Evolutionary conservation across 2,329 filamentous ascomycete species (phyloP).

Genomic region (Bipolaris victoriae): DNA sequence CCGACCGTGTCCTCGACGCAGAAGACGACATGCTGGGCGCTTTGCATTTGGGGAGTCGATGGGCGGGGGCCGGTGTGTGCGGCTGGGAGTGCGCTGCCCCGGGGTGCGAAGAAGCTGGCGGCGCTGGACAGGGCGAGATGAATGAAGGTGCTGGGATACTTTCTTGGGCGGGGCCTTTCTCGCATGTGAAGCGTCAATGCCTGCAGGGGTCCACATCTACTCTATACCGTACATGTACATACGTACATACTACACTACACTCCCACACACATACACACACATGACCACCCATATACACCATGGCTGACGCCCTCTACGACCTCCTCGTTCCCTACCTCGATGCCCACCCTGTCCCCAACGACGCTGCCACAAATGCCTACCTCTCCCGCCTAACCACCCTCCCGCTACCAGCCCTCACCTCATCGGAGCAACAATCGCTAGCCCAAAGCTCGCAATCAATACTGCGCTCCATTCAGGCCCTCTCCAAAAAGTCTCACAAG

Average conservation of each 20-base stretch:
- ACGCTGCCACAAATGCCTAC: slow-evolving; percentile 70
- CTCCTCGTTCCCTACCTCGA: slow-evolving; percentile 69
- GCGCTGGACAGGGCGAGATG: slow-evolving; percentile 28
- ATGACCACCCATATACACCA: slow-evolving; percentile 2
- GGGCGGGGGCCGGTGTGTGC: background rate
- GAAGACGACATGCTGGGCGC: slow-evolving; percentile 36
- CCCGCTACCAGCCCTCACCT: slow-evolving; percentile 72
- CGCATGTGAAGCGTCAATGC: slow-evolving; percentile 3
- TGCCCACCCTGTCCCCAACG: slow-evolving; percentile 50
- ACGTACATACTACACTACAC: background rate
- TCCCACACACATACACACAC: background rate
- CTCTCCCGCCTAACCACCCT: slow-evolving; percentile 79
- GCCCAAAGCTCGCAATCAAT: slow-evolving; percentile 80
- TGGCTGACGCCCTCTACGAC: slow-evolving; percentile 72
- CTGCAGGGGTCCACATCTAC: too few species aligned
- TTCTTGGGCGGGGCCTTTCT: slow-evolving; percentile 14
- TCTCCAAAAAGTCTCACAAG: slow-evolving; percentile 89
- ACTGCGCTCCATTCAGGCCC: slow-evolving; percentile 80
- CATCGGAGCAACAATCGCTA: slow-evolving; percentile 79
- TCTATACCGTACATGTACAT: background rate
- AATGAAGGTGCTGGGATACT: background rate
- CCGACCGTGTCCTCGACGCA: slow-evolving; percentile 53
- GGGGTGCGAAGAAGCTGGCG: slow-evolving; percentile 15
- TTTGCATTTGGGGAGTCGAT: slow-evolving; percentile 10
- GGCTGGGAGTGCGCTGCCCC: slow-evolving; percentile 10